Evolutionary conservation across 805 yeast genomes (phyloP).

Genomic region (Wickerhamiella azyma): DNA sequence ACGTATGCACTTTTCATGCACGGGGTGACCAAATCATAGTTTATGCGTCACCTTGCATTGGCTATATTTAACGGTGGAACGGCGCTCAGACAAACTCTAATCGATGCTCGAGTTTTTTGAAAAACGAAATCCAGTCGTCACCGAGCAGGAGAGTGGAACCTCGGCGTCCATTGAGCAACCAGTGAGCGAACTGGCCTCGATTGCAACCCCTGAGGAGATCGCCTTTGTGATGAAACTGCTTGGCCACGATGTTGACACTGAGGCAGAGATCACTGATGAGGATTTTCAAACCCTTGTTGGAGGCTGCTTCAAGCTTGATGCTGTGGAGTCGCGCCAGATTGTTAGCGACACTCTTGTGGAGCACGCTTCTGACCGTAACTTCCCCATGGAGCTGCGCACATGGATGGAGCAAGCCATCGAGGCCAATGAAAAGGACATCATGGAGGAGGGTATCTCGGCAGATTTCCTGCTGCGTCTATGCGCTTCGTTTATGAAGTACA

Average conservation of each 20-base stretch:
- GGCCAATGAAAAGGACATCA: neutral
- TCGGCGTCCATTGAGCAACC: too few relatives aligned
- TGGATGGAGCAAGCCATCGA: neutral
- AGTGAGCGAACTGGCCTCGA: too few relatives aligned
- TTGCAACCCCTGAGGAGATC: neutral
- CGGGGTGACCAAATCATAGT: too few relatives aligned
- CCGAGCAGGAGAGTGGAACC: too few relatives aligned
- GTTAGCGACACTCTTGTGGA: neutral
- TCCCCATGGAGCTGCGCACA: neutral
- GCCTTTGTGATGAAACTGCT: neutral
- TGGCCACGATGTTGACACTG: neutral
- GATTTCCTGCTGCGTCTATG: slow-evolving; percentile 24
- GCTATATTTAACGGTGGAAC: too few relatives aligned
- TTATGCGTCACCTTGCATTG: too few relatives aligned
- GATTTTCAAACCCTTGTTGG: neutral
- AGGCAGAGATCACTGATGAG: neutral
- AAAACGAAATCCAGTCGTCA: too few relatives aligned
- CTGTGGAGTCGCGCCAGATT: neutral
- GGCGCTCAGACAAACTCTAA: too few relatives aligned
- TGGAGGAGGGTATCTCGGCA: neutral
- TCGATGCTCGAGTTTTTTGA: too few relatives aligned
- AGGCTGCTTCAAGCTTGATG: neutral
- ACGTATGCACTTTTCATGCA: too few relatives aligned
- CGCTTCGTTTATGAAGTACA: slow-evolving; percentile 30
- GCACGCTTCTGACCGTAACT: slow-evolving; percentile 2